Base-by-base conservation (phyloP, 768 basidiomycete genomes). In the Serendipita sp. region DNA sequence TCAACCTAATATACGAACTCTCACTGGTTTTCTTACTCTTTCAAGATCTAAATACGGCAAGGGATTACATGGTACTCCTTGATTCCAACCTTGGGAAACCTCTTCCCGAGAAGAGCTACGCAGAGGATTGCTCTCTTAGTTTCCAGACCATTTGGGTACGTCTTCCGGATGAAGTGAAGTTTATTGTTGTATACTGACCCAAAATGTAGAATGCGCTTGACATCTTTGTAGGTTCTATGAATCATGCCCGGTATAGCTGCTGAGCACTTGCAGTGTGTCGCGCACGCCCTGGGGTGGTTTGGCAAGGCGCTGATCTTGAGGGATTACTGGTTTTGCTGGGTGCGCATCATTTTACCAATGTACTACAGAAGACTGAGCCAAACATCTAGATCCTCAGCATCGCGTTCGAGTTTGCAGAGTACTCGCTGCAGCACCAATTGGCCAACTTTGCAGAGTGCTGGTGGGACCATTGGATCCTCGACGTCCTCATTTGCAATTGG, bases 291-390 rank as follows among this genome's bases (percentile, higher is more conserved):
- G 53, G 90, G 90, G 3, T 93, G 90, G 90, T 92, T 90, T 70
- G 89, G 90, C 44, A 93, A 93, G 72, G 90, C 90, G 2, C 80
- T 92, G 78, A 85, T 93, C 67, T 72, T 93, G 69, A 82, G 90
- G 24, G 90, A 93, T 69, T 92, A 93, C 69, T 92, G 90, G 90
- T 92, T 91, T 69, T 92, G 90, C 69, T 92, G 90, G 89, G 89
- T 90, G 68, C 64, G 76, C 48, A 43, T 14, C 34, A 62, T 38
- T 34, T 43, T 26, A 28, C 42, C 34, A 38, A 38, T 38, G 1
- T 14, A n/a, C 43, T 42, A 38, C 16, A 28, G 48, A 26, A 38
- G 26, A 41, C 61, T 53, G 64, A 65, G 66, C 58, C 65, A 65
- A 42, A 42, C 66, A 17, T 50, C 38, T 68, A 91, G 89, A 91